Percentiles rank a stretch among this genome's conserved stretches.
These are phyloP conservation scores for Sporothrix inflata DNA, from an alignment of 2,329 filamentous ascomycete genomes.

Conservation along the genomic window DNA sequence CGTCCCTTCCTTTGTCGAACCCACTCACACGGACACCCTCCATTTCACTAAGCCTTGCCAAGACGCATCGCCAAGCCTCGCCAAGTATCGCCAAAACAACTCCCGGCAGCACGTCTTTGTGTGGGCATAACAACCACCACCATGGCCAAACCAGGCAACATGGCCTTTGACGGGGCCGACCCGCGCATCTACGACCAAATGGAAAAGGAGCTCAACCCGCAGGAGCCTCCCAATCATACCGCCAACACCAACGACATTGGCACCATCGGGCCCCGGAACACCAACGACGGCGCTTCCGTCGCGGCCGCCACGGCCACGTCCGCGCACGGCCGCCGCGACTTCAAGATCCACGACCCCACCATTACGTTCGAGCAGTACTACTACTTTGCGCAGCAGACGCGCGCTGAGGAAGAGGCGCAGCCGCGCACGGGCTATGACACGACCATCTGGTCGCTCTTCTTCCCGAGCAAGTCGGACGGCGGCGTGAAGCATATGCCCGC, in stretches of 20 bases:
- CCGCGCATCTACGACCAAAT: constrained; percentile 29
- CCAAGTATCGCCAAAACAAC: constrained; percentile 9
- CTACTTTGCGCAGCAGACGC: constrained; percentile 42
- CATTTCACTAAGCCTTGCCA: not conserved
- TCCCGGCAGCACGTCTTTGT: not conserved
- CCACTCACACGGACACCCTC: constrained; percentile 1
- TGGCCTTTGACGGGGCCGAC: constrained; percentile 32
- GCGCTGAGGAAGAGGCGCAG: constrained; percentile 39
- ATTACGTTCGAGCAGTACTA: constrained; percentile 44
- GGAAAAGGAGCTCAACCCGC: not conserved
- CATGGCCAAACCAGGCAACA: constrained; percentile 33
- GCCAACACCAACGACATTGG: not conserved
- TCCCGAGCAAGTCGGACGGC: constrained; percentile 34
- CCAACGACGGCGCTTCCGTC: not conserved
- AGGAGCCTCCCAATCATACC: not conserved
- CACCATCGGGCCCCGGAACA: not conserved
- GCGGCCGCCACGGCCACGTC: not conserved
- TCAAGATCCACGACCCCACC: constrained; percentile 37
- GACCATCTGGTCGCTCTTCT: constrained; percentile 34
- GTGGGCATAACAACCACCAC: not conserved
- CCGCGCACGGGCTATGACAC: constrained; percentile 34
- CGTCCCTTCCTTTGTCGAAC: not conserved
- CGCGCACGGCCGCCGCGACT: not conserved
- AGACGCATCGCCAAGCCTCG: not conserved
- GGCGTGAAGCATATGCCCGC: constrained; percentile 27